A percentile compares a stretch with the other conserved stretches of the same genome.
These are phyloP conservation scores for Phytophthora rubi DNA, from an alignment of 352 stramenopile species.

Conservation along the genomic window DNA sequence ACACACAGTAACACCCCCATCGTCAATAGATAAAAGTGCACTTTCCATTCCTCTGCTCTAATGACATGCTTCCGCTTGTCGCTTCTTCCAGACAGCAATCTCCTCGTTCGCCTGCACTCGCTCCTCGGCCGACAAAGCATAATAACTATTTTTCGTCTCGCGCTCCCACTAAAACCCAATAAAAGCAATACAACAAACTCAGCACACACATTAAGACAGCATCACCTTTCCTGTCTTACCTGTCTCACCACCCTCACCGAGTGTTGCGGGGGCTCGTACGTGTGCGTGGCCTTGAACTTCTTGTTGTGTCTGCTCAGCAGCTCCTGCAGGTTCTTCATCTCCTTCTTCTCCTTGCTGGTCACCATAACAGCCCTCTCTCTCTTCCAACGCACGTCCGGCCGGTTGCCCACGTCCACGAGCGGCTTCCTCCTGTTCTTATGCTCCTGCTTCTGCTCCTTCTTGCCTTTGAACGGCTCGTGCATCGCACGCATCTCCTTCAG, in stretches of 20 bases:
- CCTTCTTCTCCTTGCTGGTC: conserved; percentile 20
- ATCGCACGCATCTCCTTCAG: conserved; percentile 29
- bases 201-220: neutral
- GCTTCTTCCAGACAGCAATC: conserved; percentile 62
- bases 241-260: conserved; percentile 76
- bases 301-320: conserved; percentile 80
- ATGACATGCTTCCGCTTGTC: conserved; percentile 13
- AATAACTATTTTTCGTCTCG: conserved; percentile 70
- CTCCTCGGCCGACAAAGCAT: conserved; percentile 66
- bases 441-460: conserved; percentile 2
- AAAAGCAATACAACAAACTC: conserved; percentile 7
- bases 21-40: conserved; percentile 27
- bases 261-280: conserved; percentile 81
- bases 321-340: conserved; percentile 62
- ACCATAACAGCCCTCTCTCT: neutral
- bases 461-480: conserved; percentile 35
- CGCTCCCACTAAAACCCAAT: conserved; percentile 66
- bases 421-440: conserved; percentile 11
- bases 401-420: conserved; percentile 29
- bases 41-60: conserved; percentile 15
- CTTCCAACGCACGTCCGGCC: conserved; percentile 11
- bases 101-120: conserved; percentile 69
- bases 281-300: conserved; percentile 75
- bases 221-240: conserved; percentile 36
- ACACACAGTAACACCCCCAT: neutral